Evolutionary conservation across 805 yeast genomes (phyloP).

Genomic region (Cyberlindnera mississippiensis): DNA sequence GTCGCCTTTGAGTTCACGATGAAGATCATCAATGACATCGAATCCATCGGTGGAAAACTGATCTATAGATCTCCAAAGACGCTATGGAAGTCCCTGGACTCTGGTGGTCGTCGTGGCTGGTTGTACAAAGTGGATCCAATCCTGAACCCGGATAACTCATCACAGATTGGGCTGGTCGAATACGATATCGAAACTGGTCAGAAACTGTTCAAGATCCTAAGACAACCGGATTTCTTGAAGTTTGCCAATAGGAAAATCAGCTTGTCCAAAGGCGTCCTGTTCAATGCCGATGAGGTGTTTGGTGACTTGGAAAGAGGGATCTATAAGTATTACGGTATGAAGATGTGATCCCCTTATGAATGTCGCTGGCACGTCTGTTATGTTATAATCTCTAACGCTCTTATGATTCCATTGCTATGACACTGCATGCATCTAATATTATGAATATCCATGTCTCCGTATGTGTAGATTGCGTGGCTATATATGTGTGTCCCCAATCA

Average conservation of each 20-base stretch:
- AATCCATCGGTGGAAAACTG: constrained; percentile 27
- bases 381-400: too few relatives aligned
- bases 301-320: constrained; percentile 43
- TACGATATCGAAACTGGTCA: constrained; percentile 65
- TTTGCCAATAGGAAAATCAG: constrained; percentile 37
- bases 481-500: too few relatives aligned
- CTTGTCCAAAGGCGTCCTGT: constrained; percentile 32
- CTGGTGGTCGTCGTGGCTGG: constrained; percentile 78
- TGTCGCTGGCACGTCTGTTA: too few relatives aligned
- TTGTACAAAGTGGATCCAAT: constrained; percentile 43
- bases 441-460: too few relatives aligned
- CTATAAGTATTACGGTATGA: constrained; percentile 40
- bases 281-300: constrained; percentile 36
- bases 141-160: constrained; percentile 34
- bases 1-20: constrained; percentile 65
- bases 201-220: constrained; percentile 41
- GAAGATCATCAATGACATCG: constrained; percentile 48
- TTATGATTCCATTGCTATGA: too few relatives aligned
- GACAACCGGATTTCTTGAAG: constrained; percentile 36
- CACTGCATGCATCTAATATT: too few relatives aligned
- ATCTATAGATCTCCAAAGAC: constrained; percentile 24
- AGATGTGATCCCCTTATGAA: constrained; percentile 25
- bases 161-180: constrained; percentile 38
- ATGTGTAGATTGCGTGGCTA: too few relatives aligned
- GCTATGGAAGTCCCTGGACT: constrained; percentile 32